A percentile compares a stretch with the other conserved stretches of the same genome.
Evolutionary conservation across 2,329 filamentous ascomycete species (phyloP).

Genomic region (Alternaria consortialis): DNA sequence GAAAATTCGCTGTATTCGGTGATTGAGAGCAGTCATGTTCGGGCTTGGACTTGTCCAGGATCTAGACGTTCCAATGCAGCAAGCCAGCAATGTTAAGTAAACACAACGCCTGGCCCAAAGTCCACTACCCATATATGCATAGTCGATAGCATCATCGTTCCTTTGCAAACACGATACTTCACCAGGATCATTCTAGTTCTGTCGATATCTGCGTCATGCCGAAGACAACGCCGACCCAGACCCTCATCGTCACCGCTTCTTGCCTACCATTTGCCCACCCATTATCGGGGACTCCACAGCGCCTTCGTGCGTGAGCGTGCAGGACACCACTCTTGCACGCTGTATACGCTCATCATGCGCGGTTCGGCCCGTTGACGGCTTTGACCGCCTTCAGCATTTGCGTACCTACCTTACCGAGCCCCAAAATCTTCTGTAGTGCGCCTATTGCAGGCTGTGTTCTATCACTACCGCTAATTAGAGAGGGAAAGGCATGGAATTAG

Average conservation of each 20-base stretch:
- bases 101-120: background rate
- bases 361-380: constrained; percentile 5
- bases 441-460: background rate
- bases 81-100: background rate
- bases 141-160: background rate
- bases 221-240: constrained; percentile 4
- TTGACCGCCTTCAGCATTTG: background rate
- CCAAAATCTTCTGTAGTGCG: background rate
- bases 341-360: constrained; percentile 3
- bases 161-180: constrained; percentile 8
- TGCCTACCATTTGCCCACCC: background rate
- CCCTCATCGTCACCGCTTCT: constrained; percentile 10
- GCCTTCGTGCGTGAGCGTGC: background rate
- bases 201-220: constrained; percentile 2
- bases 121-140: background rate
- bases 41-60: background rate
- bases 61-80: background rate
- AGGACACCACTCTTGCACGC: constrained; percentile 1
- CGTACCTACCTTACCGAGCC: constrained; percentile 7
- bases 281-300: background rate
- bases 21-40: background rate
- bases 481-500: background rate
- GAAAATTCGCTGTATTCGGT: background rate
- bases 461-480: background rate
- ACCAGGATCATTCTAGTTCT: constrained; percentile 1